These are phyloP conservation scores for Clarireedia monteithiana DNA, from an alignment of 2,329 filamentous ascomycete species.

Conservation along the genomic window DNA sequence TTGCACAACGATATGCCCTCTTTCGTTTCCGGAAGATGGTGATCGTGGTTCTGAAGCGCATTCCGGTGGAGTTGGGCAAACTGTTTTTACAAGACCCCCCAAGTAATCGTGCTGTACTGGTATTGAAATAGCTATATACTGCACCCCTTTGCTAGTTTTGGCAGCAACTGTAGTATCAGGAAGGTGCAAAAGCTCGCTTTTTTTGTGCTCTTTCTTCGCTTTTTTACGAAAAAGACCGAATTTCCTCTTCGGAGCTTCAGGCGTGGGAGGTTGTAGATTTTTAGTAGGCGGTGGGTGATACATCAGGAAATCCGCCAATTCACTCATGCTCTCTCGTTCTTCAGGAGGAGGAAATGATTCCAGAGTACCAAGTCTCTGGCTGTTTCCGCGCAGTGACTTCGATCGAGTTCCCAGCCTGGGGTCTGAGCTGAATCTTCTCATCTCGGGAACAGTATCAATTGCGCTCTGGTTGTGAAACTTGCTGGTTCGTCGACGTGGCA, in stretches of 20 bases:
- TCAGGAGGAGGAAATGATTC: not conserved
- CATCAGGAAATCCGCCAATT: conserved; percentile 42
- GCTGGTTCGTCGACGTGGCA: conserved; percentile 1
- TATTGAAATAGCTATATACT: conserved; percentile 55
- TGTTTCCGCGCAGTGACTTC: not conserved
- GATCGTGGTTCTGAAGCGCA: conserved; percentile 12
- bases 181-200: conserved; percentile 33
- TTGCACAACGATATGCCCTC: not conserved
- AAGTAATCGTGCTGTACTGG: conserved; percentile 43
- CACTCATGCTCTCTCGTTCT: conserved; percentile 24
- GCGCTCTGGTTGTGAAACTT: conserved; percentile 1
- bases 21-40: conserved; percentile 22
- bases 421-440: not conserved
- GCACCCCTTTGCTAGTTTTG: conserved; percentile 43
- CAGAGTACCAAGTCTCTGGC: not conserved
- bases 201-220: conserved; percentile 26
- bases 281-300: conserved; percentile 40
- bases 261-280: conserved; percentile 42
- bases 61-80: not conserved
- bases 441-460: conserved; percentile 1
- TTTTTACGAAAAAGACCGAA: conserved; percentile 30
- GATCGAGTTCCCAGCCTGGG: not conserved
- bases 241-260: conserved; percentile 27
- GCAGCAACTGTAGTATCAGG: conserved; percentile 50
- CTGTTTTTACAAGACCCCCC: conserved; percentile 13